phyloP scores from a whole-genome alignment of 768 basidiomycete species.

The Termitomyces titanicus region DNA sequence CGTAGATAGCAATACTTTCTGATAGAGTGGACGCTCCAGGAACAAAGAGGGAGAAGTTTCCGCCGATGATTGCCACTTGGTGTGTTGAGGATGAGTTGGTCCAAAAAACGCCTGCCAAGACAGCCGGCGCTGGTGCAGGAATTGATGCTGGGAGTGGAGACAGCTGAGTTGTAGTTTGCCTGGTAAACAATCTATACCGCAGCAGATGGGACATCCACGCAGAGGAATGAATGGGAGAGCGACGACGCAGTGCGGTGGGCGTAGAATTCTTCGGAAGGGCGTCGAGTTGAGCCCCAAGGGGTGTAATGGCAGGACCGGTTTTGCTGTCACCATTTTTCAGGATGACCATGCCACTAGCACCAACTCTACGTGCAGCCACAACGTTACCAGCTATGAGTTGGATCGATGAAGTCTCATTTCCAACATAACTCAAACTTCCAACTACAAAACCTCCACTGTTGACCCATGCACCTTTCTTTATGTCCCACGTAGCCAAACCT shows the following conservation, averaged over 20 bases:
- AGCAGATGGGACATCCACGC: slow-evolving; percentile 49
- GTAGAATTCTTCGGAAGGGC: slow-evolving; percentile 27
- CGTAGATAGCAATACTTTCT: slow-evolving; percentile 69
- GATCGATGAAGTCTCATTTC: slow-evolving; percentile 55
- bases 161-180: slow-evolving; percentile 46
- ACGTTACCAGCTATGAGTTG: slow-evolving; percentile 75
- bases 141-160: slow-evolving; percentile 52
- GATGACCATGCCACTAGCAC: slow-evolving; percentile 78
- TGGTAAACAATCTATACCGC: slow-evolving; percentile 41
- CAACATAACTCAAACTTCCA: slow-evolving; percentile 67
- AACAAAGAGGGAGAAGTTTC: slow-evolving; percentile 73
- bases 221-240: slow-evolving; percentile 29
- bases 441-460: slow-evolving; percentile 71
- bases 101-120: slow-evolving; percentile 89
- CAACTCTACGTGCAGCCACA: slow-evolving; percentile 51
- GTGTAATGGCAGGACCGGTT: slow-evolving; percentile 54
- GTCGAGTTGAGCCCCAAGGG: slow-evolving; percentile 57
- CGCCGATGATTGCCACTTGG: slow-evolving; percentile 79
- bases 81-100: slow-evolving; percentile 65
- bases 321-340: slow-evolving; percentile 57
- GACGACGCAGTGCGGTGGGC: slow-evolving; percentile 31
- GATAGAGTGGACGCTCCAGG: slow-evolving; percentile 36
- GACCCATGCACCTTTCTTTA: slow-evolving; percentile 57
- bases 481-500: slow-evolving; percentile 79
- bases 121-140: slow-evolving; percentile 67